Percentiles rank a stretch among this genome's conserved stretches.
Evolutionary conservation across 495 filamentous ascomycete species (phyloP).

Genomic region (Gamarada debralockiae): DNA sequence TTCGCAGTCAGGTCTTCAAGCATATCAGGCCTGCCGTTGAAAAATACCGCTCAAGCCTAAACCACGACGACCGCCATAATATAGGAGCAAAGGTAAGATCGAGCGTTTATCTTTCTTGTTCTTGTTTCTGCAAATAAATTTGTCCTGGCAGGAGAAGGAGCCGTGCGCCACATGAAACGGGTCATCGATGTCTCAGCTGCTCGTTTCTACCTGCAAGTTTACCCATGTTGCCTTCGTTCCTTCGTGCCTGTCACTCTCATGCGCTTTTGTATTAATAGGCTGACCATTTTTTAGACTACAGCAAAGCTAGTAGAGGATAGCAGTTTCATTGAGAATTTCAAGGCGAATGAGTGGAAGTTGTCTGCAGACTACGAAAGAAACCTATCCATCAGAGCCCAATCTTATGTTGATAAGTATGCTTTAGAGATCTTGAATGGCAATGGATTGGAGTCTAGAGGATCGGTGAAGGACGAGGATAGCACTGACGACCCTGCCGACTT

Average conservation of each 20-base stretch:
- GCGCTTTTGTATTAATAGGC: not conserved
- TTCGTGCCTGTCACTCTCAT: too few relatives aligned
- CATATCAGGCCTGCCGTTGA: not conserved
- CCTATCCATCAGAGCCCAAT: not conserved
- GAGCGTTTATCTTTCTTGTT: too few relatives aligned
- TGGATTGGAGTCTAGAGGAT: not conserved
- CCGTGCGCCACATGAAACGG: too few relatives aligned
- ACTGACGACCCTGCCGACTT: not conserved
- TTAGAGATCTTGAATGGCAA: not conserved
- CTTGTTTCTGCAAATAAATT: too few relatives aligned
- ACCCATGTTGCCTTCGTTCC: too few relatives aligned
- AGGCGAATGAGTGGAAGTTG: not conserved
- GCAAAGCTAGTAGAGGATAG: not conserved
- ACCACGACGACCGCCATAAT: not conserved
- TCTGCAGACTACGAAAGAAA: not conserved
- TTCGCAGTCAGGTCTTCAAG: not conserved
- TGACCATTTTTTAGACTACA: not conserved
- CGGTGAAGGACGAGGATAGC: not conserved
- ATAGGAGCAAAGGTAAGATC: constrained; percentile 1
- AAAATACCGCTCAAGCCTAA: not conserved
- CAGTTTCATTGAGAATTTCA: not conserved
- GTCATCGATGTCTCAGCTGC: too few relatives aligned
- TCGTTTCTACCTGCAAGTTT: too few relatives aligned
- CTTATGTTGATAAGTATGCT: not conserved
- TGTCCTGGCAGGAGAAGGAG: too few relatives aligned